Conservation (phyloP, 805 yeast genomes). For the Candida pini region DNA sequence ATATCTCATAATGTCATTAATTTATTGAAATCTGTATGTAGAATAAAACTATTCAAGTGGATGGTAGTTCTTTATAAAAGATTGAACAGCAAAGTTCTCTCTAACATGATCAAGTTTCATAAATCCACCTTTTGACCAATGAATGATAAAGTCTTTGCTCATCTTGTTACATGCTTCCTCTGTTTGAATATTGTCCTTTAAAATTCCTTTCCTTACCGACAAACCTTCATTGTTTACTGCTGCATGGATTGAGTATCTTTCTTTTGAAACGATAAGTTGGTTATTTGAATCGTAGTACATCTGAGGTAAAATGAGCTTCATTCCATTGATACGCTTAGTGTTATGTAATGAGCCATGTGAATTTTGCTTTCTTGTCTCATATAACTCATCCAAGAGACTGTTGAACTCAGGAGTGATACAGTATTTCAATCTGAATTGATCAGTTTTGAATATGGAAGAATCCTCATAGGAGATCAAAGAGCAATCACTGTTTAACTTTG, state of each 20-base stretch:
- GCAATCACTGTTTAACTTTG: constrained; percentile 12
- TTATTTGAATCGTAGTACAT: constrained; percentile 7
- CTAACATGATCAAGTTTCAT: constrained; percentile 1
- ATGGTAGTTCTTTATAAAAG: constrained; percentile 13
- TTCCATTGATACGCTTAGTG: constrained; percentile 7
- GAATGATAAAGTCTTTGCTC: constrained; percentile 14
- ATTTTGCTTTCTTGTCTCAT: constrained; percentile 15
- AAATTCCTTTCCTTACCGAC: no score
- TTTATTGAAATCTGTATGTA: no score
- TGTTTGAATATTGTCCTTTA: constrained; percentile 10
- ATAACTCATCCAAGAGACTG: constrained; percentile 8
- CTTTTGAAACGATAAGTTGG: constrained; percentile 8
- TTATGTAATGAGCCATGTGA: constrained; percentile 5
- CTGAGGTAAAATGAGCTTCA: constrained; percentile 15
- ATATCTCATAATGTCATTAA: no score
- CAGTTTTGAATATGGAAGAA: constrained; percentile 7
- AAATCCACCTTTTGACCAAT: constrained; percentile 11
- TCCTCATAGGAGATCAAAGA: constrained; percentile 15
- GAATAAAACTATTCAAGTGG: no score
- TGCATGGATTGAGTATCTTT: no score
- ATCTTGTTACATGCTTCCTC: constrained; percentile 11
- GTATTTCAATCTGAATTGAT: constrained; percentile 10
- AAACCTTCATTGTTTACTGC: no score
- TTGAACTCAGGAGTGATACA: constrained; percentile 6
- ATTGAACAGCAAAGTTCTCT: constrained; percentile 4